Base-by-base conservation (phyloP, 2,329 filamentous ascomycete genomes). In the Zymoseptoria passerinii region DNA sequence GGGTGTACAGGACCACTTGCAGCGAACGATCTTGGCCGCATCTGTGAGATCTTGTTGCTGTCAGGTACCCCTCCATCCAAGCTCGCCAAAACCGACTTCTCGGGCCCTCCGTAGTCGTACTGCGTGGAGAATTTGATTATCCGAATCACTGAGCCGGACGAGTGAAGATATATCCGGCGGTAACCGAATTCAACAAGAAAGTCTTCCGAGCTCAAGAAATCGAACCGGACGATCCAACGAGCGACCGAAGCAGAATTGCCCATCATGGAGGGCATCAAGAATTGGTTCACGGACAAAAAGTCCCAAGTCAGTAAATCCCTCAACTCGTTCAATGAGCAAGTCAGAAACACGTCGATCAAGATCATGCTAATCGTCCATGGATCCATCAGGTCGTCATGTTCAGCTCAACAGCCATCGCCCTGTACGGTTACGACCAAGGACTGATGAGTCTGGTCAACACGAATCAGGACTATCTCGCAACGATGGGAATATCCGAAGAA, bases 371-470 rank as follows among this genome's bases (percentile, higher is more conserved):
- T 55, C 40, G 50, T 57, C 49, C 28, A 27, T 3, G 13, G 16
- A 20, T 7, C 28, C 44, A 44, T 20, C 52, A 81, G 69, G 77
- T 82, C 58, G 77, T 82, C 50, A 68, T 80, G 58, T 81, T 82
- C 70, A 79, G 76, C 28, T 76, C 76, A 52, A 81, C 78, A 2
- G 80, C 80, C 3, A 81, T 82, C 60, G 79, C 80, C 56, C 74
- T 81, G 52, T 81, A 81, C 73, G 78, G 79, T 50, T 78, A 78
- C 60, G 76, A 73, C 58, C 72, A 66, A 65, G 77, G 78, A 48
- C 81, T 81, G 78, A 81, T 80, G 77, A 77, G 74, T 54, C 69
- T 81, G 44, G 80, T 82, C 71, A 82, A 81, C 64, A 81, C 79
- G 1, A 82, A 82, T 61, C 63, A 76, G 53, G 61, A 78, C 63